Evolutionary conservation across 495 filamentous ascomycete genomes (phyloP).

Genomic region (Talaromyces stipitatus): DNA sequence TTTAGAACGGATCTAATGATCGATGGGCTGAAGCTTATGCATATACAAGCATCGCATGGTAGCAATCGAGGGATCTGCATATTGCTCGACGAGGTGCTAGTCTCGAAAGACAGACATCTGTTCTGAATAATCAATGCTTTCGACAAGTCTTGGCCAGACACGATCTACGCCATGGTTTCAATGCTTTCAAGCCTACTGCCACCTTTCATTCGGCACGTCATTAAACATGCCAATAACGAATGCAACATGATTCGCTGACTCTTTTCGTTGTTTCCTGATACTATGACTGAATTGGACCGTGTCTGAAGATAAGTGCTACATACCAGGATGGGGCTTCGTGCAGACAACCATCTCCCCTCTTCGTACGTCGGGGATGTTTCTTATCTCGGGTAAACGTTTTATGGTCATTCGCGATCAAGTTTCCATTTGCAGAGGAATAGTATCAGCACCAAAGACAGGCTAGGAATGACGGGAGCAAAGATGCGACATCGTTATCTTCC

Average conservation of each 20-base stretch:
- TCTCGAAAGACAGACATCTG: neutral
- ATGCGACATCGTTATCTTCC: constrained; percentile 1
- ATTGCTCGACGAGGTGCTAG: neutral
- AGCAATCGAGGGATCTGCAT: neutral
- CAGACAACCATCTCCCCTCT: neutral
- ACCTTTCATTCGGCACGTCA: neutral
- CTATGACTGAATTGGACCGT: neutral
- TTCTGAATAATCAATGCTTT: neutral
- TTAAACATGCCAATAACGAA: neutral
- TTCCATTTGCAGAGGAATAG: neutral
- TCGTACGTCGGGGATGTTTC: neutral
- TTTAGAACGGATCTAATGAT: neutral
- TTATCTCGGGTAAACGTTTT: neutral
- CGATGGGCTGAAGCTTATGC: neutral
- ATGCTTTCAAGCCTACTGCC: neutral
- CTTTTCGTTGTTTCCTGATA: neutral
- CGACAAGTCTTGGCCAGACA: neutral
- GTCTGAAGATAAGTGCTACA: neutral
- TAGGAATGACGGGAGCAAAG: neutral
- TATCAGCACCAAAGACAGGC: neutral
- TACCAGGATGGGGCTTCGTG: neutral
- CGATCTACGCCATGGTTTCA: neutral
- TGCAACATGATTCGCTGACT: neutral
- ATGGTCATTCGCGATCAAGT: neutral
- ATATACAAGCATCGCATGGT: neutral